Percentiles rank a stretch among this genome's conserved stretches.
Evolutionary conservation across 1,284 basidiomycete species (phyloP).

Genomic region (Anthracocystis walkeri): DNA sequence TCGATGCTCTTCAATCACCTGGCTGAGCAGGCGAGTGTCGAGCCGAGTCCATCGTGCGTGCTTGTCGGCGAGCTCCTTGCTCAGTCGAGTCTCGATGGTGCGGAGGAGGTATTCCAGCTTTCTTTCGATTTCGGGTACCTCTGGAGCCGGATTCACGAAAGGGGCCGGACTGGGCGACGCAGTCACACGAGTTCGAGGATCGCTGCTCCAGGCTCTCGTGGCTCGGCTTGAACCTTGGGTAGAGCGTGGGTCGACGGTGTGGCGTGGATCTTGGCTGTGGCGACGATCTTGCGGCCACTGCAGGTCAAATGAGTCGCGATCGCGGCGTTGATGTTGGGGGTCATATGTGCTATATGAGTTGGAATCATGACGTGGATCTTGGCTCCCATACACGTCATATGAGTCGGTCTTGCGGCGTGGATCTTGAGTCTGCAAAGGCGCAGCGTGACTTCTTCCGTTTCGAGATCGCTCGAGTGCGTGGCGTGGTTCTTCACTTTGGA

Average conservation of each 20-base stretch:
- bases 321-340: too few species aligned
- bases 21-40: slow-evolving; percentile 1
- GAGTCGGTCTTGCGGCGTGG: too few species aligned
- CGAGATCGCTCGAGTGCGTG: too few species aligned
- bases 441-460: too few species aligned
- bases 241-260: too few species aligned
- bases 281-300: too few species aligned
- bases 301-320: too few species aligned
- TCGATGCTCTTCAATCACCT: slow-evolving; percentile 12
- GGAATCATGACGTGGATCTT: too few species aligned
- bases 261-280: not conserved
- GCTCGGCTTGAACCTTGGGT: not conserved
- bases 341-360: too few species aligned
- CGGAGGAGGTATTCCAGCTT: slow-evolving; percentile 21
- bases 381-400: too few species aligned
- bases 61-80: not conserved
- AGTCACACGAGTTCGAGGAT: not conserved
- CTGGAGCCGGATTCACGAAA: not conserved
- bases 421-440: too few species aligned
- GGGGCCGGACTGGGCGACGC: not conserved
- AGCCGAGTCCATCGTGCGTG: not conserved
- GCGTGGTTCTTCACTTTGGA: not conserved
- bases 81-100: slow-evolving; percentile 6
- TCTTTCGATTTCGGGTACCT: not conserved
- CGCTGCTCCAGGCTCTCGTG: not conserved